phyloP scores from a whole-genome alignment of 805 yeast genomes.

The Alloascoidea hylecoeti region DNA sequence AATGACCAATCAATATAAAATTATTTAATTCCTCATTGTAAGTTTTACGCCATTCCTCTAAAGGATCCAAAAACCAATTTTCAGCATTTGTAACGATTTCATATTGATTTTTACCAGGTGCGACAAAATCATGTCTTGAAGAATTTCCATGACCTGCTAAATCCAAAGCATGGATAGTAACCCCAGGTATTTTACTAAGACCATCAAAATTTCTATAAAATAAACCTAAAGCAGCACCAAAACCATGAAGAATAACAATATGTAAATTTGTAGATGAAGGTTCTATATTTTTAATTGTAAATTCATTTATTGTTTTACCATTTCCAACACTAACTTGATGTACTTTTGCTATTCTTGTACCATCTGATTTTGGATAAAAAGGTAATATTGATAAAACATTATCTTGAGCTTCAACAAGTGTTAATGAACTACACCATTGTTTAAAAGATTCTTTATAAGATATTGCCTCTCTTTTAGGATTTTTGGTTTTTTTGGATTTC shows the following conservation, averaged over 20 bases:
- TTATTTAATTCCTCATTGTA: no score
- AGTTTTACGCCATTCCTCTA: neutral
- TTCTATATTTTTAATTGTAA: neutral
- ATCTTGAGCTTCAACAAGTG: neutral
- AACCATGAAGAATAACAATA: conserved; percentile 63
- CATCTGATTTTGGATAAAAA: neutral
- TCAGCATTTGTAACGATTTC: neutral
- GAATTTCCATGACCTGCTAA: conserved; percentile 63
- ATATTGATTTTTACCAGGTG: conserved; percentile 3
- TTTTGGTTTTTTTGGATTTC: no score
- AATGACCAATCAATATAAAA: conserved; percentile 51
- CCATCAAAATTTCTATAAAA: conserved; percentile 46
- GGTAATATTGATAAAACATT: neutral
- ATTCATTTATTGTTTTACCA: neutral
- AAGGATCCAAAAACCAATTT: neutral
- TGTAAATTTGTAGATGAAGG: neutral
- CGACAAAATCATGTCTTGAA: conserved; percentile 28
- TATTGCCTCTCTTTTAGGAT: neutral
- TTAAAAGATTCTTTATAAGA: neutral
- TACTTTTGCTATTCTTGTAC: neutral
- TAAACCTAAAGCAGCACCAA: conserved; percentile 67
- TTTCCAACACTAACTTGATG: neutral
- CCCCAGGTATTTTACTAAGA: conserved; percentile 34
- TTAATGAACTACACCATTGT: neutral
- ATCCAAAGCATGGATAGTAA: conserved; percentile 53